Percentiles rank a stretch among this genome's conserved stretches.
phyloP scores from a whole-genome alignment of 2,329 filamentous ascomycete genomes.

The Aspergillus novoparasiticus region DNA sequence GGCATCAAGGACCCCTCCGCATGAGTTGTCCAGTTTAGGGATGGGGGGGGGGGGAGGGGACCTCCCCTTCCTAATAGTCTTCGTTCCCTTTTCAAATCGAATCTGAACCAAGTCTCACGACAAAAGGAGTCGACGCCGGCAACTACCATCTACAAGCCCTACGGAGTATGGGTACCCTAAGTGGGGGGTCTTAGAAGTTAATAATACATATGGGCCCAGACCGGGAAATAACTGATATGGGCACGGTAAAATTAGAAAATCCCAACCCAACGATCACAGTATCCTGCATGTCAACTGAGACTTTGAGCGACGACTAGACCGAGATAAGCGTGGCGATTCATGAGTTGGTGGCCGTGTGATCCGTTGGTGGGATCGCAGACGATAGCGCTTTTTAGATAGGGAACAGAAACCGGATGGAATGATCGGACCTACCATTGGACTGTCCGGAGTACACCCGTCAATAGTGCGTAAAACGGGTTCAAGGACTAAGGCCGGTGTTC shows the following conservation, averaged over 20 bases:
- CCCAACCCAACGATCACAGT: neutral
- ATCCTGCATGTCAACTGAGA: neutral
- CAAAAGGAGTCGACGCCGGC: neutral
- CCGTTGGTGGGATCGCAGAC: neutral
- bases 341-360: neutral
- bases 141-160: neutral
- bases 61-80: neutral
- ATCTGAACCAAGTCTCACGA: neutral
- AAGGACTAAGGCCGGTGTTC: neutral
- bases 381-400: neutral
- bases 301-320: neutral
- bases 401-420: neutral
- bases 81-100: neutral
- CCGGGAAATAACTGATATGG: slow-evolving; percentile 6
- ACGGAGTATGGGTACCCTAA: neutral
- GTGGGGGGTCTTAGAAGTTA: slow-evolving; percentile 4
- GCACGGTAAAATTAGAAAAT: slow-evolving; percentile 1
- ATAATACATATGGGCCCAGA: neutral
- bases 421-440: neutral
- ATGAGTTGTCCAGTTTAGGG: neutral
- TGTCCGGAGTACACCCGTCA: neutral
- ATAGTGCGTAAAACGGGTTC: neutral
- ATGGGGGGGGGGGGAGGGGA: too few relatives aligned
- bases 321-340: neutral
- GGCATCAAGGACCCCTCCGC: neutral